Conservation (phyloP, 306 rosid species). For the Lathyrus aphaca region DNA sequence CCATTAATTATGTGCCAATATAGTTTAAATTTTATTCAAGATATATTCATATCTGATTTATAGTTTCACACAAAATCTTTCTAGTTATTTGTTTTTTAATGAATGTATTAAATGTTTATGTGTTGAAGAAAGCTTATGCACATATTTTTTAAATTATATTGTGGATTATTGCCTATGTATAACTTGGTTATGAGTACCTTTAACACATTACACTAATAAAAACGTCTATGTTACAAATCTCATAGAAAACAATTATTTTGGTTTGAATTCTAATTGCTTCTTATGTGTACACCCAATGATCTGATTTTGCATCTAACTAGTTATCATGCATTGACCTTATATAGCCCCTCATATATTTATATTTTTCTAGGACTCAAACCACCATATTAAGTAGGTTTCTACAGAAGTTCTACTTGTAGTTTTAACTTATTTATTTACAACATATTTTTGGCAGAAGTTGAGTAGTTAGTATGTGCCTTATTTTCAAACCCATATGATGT, state of each 20-base stretch:
- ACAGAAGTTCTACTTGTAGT: too few species aligned
- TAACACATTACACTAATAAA: slow-evolving; percentile 10
- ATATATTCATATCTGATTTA: slow-evolving; percentile 12
- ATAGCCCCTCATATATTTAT: not conserved
- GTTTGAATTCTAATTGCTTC: slow-evolving; percentile 12
- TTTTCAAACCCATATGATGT: not conserved
- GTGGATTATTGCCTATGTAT: slow-evolving; percentile 11
- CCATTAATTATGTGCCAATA: not conserved
- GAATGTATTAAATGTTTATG: not conserved
- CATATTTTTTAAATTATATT: not conserved
- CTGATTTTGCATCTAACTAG: slow-evolving; percentile 16
- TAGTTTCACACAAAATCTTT: not conserved
- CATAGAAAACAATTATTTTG: too few species aligned
- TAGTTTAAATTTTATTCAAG: slow-evolving; percentile 1
- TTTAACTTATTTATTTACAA: too few species aligned
- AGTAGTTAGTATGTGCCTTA: not conserved
- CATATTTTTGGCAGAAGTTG: too few species aligned
- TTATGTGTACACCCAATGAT: not conserved
- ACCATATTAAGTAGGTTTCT: slow-evolving; percentile 9
- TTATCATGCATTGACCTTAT: slow-evolving; percentile 15
- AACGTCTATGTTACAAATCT: not conserved
- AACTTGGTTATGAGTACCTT: slow-evolving; percentile 9
- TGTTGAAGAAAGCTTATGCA: not conserved
- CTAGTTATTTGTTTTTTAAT: slow-evolving; percentile 8
- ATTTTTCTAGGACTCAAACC: not conserved